Evolutionary conservation across 805 yeast genomes (phyloP).

Genomic region (Candida methanosorbosa): DNA sequence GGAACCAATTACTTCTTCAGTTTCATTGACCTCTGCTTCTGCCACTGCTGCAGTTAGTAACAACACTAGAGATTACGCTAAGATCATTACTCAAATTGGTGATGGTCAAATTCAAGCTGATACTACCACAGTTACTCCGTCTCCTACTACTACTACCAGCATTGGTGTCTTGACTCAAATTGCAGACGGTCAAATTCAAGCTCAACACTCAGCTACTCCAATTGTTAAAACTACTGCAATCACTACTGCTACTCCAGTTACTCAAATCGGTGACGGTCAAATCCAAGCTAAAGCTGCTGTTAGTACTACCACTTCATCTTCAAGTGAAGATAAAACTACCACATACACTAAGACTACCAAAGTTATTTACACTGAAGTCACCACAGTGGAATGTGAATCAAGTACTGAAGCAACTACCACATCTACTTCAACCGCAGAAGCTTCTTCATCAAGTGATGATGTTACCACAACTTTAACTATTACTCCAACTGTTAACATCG

Average conservation of each 20-base stretch:
- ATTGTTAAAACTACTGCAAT: conserved; percentile 9
- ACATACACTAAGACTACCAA: background rate
- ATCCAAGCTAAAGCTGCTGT: conserved; percentile 20
- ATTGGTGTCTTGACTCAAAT: conserved; percentile 35
- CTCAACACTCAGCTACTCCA: conserved; percentile 4
- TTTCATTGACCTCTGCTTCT: conserved; percentile 14
- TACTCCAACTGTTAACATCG: conserved; percentile 8
- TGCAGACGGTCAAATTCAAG: conserved; percentile 36
- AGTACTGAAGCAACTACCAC: conserved; percentile 16
- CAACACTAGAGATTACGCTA: conserved; percentile 30
- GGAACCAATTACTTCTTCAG: conserved; percentile 35
- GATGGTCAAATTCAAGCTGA: conserved; percentile 41
- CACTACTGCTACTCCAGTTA: conserved; percentile 16
- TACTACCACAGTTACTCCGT: conserved; percentile 21
- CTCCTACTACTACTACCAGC: conserved; percentile 21
- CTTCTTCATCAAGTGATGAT: conserved; percentile 7
- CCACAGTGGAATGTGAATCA: conserved; percentile 18
- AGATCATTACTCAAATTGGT: conserved; percentile 30
- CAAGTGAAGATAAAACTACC: background rate
- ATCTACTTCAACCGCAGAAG: conserved; percentile 8
- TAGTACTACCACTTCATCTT: conserved; percentile 9
- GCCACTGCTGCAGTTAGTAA: conserved; percentile 12
- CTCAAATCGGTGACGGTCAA: conserved; percentile 31
- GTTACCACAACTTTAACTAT: conserved; percentile 5
- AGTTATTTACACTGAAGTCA: conserved; percentile 5